Conservation (phyloP, 768 basidiomycete species). For the Tricholoma sp. region DNA sequence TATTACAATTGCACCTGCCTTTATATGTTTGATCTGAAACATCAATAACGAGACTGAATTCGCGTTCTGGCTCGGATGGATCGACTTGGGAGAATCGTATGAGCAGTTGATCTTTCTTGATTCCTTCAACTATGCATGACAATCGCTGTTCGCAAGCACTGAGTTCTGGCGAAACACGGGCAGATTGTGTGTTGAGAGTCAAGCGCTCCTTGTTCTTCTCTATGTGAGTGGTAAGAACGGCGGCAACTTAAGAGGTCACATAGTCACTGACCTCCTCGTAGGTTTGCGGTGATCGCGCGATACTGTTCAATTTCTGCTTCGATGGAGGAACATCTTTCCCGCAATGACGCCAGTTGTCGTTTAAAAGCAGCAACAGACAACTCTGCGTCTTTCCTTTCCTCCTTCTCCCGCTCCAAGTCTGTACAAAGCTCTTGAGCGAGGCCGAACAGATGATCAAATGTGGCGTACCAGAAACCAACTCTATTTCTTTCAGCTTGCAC, state of each 20-base stretch:
- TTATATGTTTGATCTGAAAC: conserved; percentile 55
- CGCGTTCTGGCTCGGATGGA: conserved; percentile 47
- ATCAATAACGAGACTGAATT: conserved; percentile 77
- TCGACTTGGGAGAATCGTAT: conserved; percentile 71
- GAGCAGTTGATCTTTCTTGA: conserved; percentile 66
- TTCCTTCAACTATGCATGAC: conserved; percentile 71
- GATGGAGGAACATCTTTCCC: conserved; percentile 52
- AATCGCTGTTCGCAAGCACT: conserved; percentile 50
- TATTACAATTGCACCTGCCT: conserved; percentile 37
- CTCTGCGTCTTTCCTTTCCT: conserved; percentile 69
- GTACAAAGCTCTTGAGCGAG: background rate
- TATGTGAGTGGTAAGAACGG: conserved; percentile 15
- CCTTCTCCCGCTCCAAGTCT: conserved; percentile 68
- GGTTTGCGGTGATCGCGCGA: conserved; percentile 52
- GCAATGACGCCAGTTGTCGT: conserved; percentile 60
- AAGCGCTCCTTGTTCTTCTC: conserved; percentile 67
- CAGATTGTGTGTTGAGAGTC: conserved; percentile 49
- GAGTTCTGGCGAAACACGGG: conserved; percentile 50
- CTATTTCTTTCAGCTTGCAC: conserved; percentile 76
- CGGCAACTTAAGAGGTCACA: background rate
- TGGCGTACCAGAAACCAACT: conserved; percentile 67
- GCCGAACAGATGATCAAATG: background rate
- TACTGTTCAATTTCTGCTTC: conserved; percentile 74
- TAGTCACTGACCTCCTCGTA: conserved; percentile 53
- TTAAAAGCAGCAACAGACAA: conserved; percentile 53